These are phyloP conservation scores for Ramaria rubella DNA, from an alignment of 768 basidiomycete genomes.

Conservation along the genomic window DNA sequence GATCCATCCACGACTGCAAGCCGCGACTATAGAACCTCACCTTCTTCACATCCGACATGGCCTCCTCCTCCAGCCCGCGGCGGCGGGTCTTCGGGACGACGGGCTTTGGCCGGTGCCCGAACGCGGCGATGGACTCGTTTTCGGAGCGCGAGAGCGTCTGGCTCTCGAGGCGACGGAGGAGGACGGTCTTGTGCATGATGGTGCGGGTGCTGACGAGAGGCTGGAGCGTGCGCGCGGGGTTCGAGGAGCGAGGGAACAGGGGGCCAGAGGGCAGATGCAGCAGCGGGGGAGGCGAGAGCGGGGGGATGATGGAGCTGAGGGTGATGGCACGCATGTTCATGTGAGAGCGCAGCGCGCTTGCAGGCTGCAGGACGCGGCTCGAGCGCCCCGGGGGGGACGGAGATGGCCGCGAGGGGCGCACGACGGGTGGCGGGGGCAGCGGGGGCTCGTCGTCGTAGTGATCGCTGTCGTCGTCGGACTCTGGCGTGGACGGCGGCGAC, in stretches of 20 bases:
- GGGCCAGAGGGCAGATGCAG: conserved; percentile 28
- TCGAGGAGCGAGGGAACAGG: conserved; percentile 56
- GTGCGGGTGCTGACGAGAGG: conserved; percentile 36
- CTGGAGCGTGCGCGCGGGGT: conserved; percentile 32
- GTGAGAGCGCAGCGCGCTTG: not conserved
- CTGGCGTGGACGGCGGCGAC: not conserved
- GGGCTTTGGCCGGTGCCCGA: conserved; percentile 30
- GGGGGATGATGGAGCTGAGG: not conserved
- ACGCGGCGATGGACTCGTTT: conserved; percentile 37
- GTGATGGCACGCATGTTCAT: conserved; percentile 9
- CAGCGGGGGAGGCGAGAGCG: conserved; percentile 37
- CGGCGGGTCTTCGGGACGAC: conserved; percentile 13
- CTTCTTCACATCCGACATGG: conserved; percentile 7
- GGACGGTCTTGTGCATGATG: conserved; percentile 42
- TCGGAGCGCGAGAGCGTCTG: conserved; percentile 34
- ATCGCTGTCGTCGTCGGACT: conserved; percentile 2
- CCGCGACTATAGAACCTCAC: conserved; percentile 39
- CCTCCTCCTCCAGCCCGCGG: conserved; percentile 21
- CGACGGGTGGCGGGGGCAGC: not conserved
- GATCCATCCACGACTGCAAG: conserved; percentile 60
- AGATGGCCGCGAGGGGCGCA: not conserved
- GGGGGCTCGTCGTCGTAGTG: conserved; percentile 1
- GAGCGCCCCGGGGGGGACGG: conserved; percentile 30
- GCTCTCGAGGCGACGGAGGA: conserved; percentile 41
- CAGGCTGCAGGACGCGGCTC: not conserved